phyloP scores from a whole-genome alignment of 805 yeast species.

The Candida vartiovaarae region DNA sequence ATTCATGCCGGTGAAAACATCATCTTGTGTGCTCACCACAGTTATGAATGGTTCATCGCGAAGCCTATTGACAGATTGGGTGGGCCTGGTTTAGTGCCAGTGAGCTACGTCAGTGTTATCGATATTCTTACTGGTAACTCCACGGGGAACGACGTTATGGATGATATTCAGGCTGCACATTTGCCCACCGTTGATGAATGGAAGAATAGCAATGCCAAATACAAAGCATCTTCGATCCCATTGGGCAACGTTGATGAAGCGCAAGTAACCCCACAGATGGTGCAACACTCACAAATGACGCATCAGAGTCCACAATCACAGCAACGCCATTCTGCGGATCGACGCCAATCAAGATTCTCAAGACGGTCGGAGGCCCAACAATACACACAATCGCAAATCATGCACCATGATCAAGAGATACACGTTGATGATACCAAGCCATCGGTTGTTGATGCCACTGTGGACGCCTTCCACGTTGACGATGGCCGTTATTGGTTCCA shows the following conservation, averaged over 20 bases:
- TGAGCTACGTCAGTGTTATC: conserved; percentile 77
- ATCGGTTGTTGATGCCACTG: conserved; percentile 44
- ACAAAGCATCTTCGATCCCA: conserved; percentile 84
- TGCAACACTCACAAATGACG: neutral
- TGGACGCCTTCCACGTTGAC: conserved; percentile 72
- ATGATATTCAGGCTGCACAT: conserved; percentile 56
- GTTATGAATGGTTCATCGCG: conserved; percentile 96
- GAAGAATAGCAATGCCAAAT: conserved; percentile 85
- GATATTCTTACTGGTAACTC: conserved; percentile 64
- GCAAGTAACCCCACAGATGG: conserved; percentile 2
- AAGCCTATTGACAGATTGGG: conserved; percentile 93
- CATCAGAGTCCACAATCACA: neutral
- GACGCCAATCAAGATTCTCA: neutral
- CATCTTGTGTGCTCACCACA: conserved; percentile 93
- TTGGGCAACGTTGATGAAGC: conserved; percentile 48
- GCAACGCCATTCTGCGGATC: neutral
- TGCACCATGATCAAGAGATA: conserved; percentile 3
- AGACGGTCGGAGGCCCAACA: conserved; percentile 6
- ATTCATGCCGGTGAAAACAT: conserved; percentile 82
- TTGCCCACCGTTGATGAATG: conserved; percentile 94
- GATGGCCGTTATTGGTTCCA: conserved; percentile 89
- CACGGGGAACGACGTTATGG: conserved; percentile 45
- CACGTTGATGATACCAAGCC: conserved; percentile 14
- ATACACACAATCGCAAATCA: conserved; percentile 2
- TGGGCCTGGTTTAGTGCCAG: conserved; percentile 96